Conservation (phyloP, 805 yeast species). For the Suhomyces sp. region DNA sequence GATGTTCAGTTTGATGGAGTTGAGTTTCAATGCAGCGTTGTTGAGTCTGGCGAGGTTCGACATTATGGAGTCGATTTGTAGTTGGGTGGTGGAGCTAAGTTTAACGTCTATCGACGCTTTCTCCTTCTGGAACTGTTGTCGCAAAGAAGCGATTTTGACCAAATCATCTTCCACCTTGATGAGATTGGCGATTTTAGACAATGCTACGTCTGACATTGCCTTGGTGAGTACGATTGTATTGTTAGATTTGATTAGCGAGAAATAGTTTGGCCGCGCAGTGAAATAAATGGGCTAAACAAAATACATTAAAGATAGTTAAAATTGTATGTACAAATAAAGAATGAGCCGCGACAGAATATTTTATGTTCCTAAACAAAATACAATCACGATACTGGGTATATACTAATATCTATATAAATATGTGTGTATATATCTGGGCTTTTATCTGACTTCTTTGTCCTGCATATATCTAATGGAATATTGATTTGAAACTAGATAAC, state of each 20-base stretch:
- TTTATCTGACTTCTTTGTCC: background rate
- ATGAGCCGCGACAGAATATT: too few relatives aligned
- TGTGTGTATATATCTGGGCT: too few relatives aligned
- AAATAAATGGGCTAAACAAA: too few relatives aligned
- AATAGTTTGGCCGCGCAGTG: background rate
- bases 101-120: conserved; percentile 74
- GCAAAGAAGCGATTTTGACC: conserved; percentile 49
- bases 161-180: conserved; percentile 51
- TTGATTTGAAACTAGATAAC: background rate
- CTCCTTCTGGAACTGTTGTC: conserved; percentile 61
- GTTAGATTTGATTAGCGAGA: background rate
- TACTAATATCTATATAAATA: too few relatives aligned
- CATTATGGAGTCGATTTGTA: conserved; percentile 56
- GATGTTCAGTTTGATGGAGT: conserved; percentile 37
- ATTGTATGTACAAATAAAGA: too few relatives aligned
- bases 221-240: background rate
- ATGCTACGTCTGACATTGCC: conserved; percentile 41
- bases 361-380: too few relatives aligned
- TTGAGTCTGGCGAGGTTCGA: conserved; percentile 51
- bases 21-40: conserved; percentile 36
- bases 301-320: too few relatives aligned
- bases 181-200: conserved; percentile 37
- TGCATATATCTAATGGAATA: background rate
- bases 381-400: too few relatives aligned
- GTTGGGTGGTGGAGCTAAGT: conserved; percentile 64